Conservation (phyloP, 495 filamentous ascomycete species). For the Neurospora sp. region DNA sequence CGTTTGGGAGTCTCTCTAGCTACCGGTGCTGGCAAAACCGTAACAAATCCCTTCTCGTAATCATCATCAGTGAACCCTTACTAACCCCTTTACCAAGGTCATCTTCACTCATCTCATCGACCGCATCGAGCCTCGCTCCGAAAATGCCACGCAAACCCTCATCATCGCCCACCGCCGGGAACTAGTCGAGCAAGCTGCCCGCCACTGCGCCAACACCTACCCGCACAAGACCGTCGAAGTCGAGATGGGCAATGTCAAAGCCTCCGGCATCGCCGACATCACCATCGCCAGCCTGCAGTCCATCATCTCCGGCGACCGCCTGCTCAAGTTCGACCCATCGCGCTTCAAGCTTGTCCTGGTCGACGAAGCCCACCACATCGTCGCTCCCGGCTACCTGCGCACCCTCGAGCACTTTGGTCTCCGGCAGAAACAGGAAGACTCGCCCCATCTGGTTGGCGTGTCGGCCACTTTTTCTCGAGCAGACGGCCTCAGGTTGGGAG, state of each 20-base stretch:
- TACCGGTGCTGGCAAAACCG: constrained; percentile 89
- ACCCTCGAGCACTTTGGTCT: constrained; percentile 69
- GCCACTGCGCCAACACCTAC: constrained; percentile 71
- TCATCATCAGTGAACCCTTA: neutral
- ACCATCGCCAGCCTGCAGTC: constrained; percentile 86
- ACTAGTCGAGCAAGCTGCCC: constrained; percentile 89
- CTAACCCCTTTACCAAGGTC: constrained; percentile 41
- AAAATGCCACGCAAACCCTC: constrained; percentile 61
- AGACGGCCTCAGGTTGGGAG: constrained; percentile 78
- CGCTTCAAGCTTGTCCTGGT: constrained; percentile 87
- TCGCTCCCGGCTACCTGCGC: constrained; percentile 65
- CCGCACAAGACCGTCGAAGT: constrained; percentile 72
- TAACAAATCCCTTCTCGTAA: constrained; percentile 23
- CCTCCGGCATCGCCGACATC: constrained; percentile 75
- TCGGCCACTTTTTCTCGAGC: constrained; percentile 86
- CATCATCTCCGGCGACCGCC: constrained; percentile 60
- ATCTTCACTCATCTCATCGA: constrained; percentile 95
- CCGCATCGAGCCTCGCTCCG: constrained; percentile 50
- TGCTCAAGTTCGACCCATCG: constrained; percentile 68
- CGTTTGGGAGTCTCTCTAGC: constrained; percentile 83
- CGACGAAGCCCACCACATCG: constrained; percentile 98
- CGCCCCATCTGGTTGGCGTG: constrained; percentile 76
- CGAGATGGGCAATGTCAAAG: constrained; percentile 72
- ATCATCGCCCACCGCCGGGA: constrained; percentile 89
- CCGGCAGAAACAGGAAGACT: constrained; percentile 35